phyloP scores from a whole-genome alignment of 495 filamentous ascomycete species.

The Aspergillus ostianus region DNA sequence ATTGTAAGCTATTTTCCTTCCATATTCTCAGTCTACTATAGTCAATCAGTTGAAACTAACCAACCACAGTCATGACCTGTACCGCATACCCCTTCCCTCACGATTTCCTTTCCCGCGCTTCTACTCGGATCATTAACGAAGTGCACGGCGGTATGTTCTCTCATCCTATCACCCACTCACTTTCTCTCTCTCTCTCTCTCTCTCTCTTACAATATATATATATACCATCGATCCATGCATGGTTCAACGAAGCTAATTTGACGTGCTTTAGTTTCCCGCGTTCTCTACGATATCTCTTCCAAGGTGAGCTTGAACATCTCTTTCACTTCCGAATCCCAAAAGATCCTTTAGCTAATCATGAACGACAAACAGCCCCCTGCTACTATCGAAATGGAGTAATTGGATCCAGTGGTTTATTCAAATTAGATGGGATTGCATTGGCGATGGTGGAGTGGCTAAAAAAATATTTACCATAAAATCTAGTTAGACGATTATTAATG shows the following conservation, averaged over 20 bases:
- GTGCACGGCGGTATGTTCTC: conserved; percentile 58
- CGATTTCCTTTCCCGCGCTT: conserved; percentile 67
- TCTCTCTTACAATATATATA: background rate
- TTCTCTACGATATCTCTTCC: conserved; percentile 49
- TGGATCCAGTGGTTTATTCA: background rate
- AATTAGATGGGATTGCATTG: background rate
- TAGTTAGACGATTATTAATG: background rate
- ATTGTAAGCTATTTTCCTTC: conserved; percentile 39
- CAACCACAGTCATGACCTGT: conserved; percentile 64
- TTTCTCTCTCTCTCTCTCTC: conserved; percentile 37
- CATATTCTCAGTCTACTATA: background rate
- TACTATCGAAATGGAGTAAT: conserved; percentile 72
- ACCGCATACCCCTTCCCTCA: conserved; percentile 65
- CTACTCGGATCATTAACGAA: conserved; percentile 77
- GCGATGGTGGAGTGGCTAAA: background rate
- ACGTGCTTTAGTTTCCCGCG: conserved; percentile 42
- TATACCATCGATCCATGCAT: conserved; percentile 4
- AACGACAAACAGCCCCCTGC: conserved; percentile 80
- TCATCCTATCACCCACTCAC: too few relatives aligned
- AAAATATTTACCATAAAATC: background rate
- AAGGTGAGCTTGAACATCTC: background rate
- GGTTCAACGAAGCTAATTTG: background rate
- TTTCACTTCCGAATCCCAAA: background rate
- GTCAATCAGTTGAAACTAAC: background rate
- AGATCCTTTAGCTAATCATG: background rate